phyloP scores from a whole-genome alignment of 768 basidiomycete genomes.

The Peribolospora baueri region DNA sequence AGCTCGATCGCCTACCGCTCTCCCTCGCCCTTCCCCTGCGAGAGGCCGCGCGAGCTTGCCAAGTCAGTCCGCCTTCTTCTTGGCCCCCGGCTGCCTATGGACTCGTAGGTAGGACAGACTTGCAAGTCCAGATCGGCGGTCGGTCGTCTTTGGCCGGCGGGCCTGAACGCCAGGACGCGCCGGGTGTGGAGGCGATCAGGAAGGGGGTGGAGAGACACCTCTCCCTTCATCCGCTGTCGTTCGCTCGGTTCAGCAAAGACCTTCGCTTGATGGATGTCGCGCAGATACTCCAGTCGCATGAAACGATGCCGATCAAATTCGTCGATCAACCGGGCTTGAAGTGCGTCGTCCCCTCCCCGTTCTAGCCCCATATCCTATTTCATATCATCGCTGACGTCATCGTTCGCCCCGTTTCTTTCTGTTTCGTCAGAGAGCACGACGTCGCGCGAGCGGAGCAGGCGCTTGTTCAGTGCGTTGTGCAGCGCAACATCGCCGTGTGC shows the following conservation, averaged over 20 bases:
- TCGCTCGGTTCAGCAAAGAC: conserved; percentile 57
- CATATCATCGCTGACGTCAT: background rate
- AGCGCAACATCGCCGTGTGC: conserved; percentile 69
- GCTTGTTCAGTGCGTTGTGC: conserved; percentile 53
- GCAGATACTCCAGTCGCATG: conserved; percentile 64
- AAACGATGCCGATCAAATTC: conserved; percentile 36
- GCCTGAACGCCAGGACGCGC: background rate
- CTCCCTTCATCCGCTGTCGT: conserved; percentile 17
- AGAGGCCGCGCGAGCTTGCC: conserved; percentile 66
- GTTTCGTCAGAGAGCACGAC: conserved; percentile 49
- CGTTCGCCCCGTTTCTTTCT: no score
- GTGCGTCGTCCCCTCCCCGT: conserved; percentile 22
- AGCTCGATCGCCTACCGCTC: conserved; percentile 13
- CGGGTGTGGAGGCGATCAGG: background rate
- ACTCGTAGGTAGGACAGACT: conserved; percentile 47
- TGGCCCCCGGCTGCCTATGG: conserved; percentile 49
- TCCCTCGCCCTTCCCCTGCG: conserved; percentile 34
- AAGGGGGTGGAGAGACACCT: background rate
- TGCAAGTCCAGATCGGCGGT: conserved; percentile 24
- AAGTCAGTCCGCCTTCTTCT: conserved; percentile 44
- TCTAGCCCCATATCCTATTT: background rate
- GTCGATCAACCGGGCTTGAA: conserved; percentile 45
- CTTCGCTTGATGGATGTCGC: conserved; percentile 72
- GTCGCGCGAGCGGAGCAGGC: conserved; percentile 62
- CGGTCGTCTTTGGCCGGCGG: background rate